Conservation (phyloP, 805 yeast genomes). For the Deakozyma indianensis region DNA sequence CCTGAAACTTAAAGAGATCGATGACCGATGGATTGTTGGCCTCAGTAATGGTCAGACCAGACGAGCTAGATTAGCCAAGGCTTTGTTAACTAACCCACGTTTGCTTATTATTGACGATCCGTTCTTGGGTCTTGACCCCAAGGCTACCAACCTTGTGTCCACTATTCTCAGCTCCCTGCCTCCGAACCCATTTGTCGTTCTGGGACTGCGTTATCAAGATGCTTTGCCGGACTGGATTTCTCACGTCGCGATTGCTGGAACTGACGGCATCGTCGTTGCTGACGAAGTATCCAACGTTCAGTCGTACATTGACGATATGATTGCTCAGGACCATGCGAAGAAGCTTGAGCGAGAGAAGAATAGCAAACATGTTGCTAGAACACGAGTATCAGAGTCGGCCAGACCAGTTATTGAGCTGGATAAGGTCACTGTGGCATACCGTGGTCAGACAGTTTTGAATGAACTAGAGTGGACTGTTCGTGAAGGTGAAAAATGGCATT, state of each 20-base stretch:
- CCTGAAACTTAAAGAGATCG: constrained; percentile 42
- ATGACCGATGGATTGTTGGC: constrained; percentile 68
- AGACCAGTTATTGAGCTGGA: constrained; percentile 35
- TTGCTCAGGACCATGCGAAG: constrained; percentile 12
- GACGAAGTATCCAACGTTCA: constrained; percentile 29
- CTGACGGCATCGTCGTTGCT: constrained; percentile 34
- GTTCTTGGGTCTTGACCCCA: constrained; percentile 78
- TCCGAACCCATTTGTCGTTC: constrained; percentile 39
- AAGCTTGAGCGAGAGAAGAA: constrained; percentile 4
- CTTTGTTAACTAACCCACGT: constrained; percentile 49
- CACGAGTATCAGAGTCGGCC: constrained; percentile 5
- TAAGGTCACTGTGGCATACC: constrained; percentile 51
- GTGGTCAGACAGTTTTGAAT: constrained; percentile 42
- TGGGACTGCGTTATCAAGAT: constrained; percentile 72
- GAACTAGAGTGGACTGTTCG: constrained; percentile 52
- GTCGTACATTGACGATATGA: constrained; percentile 11
- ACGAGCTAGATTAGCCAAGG: constrained; percentile 73
- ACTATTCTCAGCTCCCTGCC: constrained; percentile 31
- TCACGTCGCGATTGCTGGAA: constrained; percentile 49
- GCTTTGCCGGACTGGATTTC: constrained; percentile 66
- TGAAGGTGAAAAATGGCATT: constrained; percentile 74
- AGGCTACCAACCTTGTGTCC: constrained; percentile 48
- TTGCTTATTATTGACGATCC: constrained; percentile 79
- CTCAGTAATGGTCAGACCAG: constrained; percentile 90
- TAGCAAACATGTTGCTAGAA: constrained; percentile 1